Percentiles rank a stretch among this genome's conserved stretches.
These are phyloP conservation scores for Aspergillus sp. DNA, from an alignment of 2,329 filamentous ascomycete species.

Conservation along the genomic window DNA sequence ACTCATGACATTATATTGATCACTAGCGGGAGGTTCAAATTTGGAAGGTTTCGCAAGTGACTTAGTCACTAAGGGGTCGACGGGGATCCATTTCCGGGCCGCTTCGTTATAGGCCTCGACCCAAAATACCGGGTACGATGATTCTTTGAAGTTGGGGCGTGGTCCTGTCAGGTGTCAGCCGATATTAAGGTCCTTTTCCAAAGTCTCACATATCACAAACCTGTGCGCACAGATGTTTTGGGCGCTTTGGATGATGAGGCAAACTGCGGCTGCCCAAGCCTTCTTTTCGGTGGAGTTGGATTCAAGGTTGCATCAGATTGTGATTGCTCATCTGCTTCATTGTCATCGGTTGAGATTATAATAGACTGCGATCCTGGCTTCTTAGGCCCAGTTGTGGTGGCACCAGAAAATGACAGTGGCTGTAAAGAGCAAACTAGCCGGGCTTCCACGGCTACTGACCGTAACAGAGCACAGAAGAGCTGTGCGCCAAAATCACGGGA, in stretches of 20 bases:
- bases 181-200: constrained; percentile 1
- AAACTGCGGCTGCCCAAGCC: constrained; percentile 34
- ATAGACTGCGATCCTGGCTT: constrained; percentile 34
- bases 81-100: constrained; percentile 83
- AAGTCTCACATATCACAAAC: constrained; percentile 10
- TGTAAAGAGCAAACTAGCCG: constrained; percentile 88
- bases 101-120: constrained; percentile 82
- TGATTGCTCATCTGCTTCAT: constrained; percentile 21
- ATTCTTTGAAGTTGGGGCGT: constrained; percentile 54
- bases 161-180: constrained; percentile 24
- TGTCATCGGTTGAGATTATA: constrained; percentile 30
- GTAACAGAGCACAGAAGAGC: constrained; percentile 79
- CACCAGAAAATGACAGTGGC: constrained; percentile 60
- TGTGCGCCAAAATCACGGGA: constrained; percentile 88
- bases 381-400: constrained; percentile 36
- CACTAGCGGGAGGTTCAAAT: constrained; percentile 76
- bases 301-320: constrained; percentile 8
- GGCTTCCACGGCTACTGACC: constrained; percentile 72
- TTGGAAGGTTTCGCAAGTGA: constrained; percentile 68
- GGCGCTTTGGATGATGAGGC: constrained; percentile 13
- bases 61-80: constrained; percentile 76
- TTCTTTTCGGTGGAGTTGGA: constrained; percentile 15
- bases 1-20: constrained; percentile 66
- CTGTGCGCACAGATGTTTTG: constrained; percentile 9
- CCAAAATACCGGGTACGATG: constrained; percentile 82